These are phyloP conservation scores for Albophoma yamanashiensis DNA, from an alignment of 2,329 filamentous ascomycete species.

Conservation along the genomic window DNA sequence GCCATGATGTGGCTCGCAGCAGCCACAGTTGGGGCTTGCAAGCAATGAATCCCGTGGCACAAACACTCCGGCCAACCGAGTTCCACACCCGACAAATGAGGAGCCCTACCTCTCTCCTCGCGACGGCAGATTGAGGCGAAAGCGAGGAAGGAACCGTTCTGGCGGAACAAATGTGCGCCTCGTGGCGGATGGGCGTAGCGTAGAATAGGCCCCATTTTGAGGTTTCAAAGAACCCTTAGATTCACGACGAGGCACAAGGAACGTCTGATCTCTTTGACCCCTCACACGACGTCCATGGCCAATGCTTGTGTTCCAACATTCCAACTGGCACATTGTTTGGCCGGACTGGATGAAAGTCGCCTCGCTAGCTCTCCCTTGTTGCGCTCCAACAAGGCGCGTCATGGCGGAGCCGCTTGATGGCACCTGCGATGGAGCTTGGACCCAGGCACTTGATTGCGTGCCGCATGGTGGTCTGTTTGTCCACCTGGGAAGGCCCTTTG, in stretches of 20 bases:
- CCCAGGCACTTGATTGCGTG: conserved; percentile 1
- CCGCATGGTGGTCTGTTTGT: conserved; percentile 5
- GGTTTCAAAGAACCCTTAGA: conserved; percentile 1
- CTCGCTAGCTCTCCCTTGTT: conserved; percentile 3
- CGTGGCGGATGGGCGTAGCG: background rate
- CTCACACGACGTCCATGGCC: background rate
- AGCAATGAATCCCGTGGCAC: background rate
- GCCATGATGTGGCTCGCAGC: background rate
- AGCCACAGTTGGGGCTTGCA: background rate
- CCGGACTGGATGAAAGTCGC: background rate
- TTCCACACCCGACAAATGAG: background rate
- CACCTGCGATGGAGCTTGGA: conserved; percentile 2
- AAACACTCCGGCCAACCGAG: background rate
- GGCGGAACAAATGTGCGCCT: background rate
- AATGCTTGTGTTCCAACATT: background rate
- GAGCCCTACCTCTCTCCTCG: background rate
- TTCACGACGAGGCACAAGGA: background rate
- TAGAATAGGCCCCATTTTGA: background rate
- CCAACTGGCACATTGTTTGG: conserved; percentile 2
- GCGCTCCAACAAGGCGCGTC: conserved; percentile 5
- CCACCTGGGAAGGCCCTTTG: conserved; percentile 5
- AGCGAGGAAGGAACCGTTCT: background rate
- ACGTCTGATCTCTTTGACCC: background rate
- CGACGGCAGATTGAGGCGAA: background rate
- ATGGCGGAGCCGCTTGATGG: conserved; percentile 7